These are phyloP conservation scores for Citrus hindsii DNA, from an alignment of 345 rosid genomes.

Conservation along the genomic window DNA sequence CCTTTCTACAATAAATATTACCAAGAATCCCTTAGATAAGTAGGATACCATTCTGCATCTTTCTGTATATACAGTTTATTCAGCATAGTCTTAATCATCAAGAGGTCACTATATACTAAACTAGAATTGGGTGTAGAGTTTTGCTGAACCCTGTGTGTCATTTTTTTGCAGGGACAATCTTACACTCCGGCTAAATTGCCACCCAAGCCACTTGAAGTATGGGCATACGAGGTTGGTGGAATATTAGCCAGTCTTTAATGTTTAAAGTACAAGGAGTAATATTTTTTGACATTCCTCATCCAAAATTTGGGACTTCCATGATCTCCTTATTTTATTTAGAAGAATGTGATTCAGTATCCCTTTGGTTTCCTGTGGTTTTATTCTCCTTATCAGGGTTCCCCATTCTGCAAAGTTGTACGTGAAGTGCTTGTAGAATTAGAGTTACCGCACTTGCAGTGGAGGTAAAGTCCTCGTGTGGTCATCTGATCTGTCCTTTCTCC, in stretches of 20 bases:
- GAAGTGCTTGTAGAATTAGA: conserved; percentile 87
- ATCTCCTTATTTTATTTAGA: background rate
- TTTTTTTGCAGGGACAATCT: conserved; percentile 56
- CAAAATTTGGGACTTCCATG: background rate
- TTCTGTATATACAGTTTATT: background rate
- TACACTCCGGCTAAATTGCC: conserved; percentile 78
- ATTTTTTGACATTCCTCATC: background rate
- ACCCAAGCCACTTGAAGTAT: conserved; percentile 79
- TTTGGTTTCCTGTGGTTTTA: background rate
- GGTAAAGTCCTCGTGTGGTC: conserved; percentile 34
- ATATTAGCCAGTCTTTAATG: background rate
- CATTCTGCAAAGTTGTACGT: conserved; percentile 80
- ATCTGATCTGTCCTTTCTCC: background rate
- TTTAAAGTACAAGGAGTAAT: background rate
- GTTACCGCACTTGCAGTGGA: conserved; percentile 67
- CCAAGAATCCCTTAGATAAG: background rate
- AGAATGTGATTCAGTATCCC: background rate
- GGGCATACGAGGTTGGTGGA: conserved; percentile 77
- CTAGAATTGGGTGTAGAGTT: background rate
- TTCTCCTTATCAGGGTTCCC: conserved; percentile 57
- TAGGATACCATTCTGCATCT: background rate
- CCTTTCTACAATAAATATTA: background rate
- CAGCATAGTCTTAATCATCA: background rate
- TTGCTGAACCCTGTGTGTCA: background rate
- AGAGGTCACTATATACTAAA: background rate